Conservation (phyloP, 495 filamentous ascomycete genomes). For the Annulohypoxylon bovei region DNA sequence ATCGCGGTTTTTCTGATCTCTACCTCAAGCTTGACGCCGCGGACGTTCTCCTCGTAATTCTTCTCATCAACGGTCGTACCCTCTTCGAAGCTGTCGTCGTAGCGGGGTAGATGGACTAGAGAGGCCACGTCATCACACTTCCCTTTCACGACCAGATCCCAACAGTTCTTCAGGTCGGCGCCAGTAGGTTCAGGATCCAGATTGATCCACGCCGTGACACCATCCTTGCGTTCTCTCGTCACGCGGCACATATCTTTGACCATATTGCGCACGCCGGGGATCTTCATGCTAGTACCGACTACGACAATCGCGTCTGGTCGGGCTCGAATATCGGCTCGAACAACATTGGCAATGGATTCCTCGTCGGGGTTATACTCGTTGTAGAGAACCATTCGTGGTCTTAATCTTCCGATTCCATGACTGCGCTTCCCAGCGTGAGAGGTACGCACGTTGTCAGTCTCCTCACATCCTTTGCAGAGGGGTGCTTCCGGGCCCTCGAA, state of each 20-base stretch:
- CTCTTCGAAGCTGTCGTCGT: constrained; percentile 71
- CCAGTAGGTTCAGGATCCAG: constrained; percentile 81
- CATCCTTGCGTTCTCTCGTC: constrained; percentile 80
- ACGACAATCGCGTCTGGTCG: constrained; percentile 93
- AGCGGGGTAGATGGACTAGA: constrained; percentile 75
- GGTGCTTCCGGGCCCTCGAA: constrained; percentile 89
- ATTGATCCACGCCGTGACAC: constrained; percentile 96
- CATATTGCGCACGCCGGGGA: constrained; percentile 88
- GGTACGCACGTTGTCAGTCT: constrained; percentile 77
- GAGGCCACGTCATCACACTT: constrained; percentile 89
- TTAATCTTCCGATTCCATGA: constrained; percentile 89
- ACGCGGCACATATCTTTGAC: constrained; percentile 89
- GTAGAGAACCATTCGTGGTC: constrained; percentile 94
- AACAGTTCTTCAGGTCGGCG: constrained; percentile 88
- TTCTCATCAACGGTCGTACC: constrained; percentile 53
- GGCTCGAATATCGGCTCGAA: constrained; percentile 81
- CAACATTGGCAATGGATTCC: constrained; percentile 92
- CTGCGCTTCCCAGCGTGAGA: constrained; percentile 86
- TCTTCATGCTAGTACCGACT: constrained; percentile 93
- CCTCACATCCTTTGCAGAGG: constrained; percentile 78
- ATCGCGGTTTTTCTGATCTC: constrained; percentile 37
- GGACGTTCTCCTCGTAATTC: constrained; percentile 48
- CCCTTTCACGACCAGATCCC: constrained; percentile 88
- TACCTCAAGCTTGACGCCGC: constrained; percentile 52
- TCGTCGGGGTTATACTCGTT: constrained; percentile 97